These are phyloP conservation scores for Paradendryphiella salina DNA, from an alignment of 2,329 filamentous ascomycete genomes.

Conservation along the genomic window DNA sequence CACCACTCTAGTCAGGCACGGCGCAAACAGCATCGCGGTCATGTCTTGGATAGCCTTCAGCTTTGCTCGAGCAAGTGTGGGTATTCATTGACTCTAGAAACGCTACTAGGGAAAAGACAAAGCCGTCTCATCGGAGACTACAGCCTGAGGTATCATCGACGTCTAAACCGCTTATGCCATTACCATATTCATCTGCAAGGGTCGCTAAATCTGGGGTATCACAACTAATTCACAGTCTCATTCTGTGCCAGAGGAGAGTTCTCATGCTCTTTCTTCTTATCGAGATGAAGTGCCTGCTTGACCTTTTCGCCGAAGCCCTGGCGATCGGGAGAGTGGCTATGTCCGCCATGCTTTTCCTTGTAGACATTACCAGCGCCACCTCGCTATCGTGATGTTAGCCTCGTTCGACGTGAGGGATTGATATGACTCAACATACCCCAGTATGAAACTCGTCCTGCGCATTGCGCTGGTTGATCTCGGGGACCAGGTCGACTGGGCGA, in stretches of 20 bases:
- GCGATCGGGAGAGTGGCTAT: conserved; percentile 44
- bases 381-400: conserved; percentile 37
- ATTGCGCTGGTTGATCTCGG: conserved; percentile 49
- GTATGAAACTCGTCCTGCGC: conserved; percentile 53
- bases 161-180: conserved; percentile 14
- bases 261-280: conserved; percentile 44
- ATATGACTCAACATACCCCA: conserved; percentile 41
- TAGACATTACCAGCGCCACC: conserved; percentile 54
- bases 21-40: background rate
- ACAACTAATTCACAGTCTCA: conserved; percentile 25
- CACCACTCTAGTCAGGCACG: conserved; percentile 19
- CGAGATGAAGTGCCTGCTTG: conserved; percentile 47
- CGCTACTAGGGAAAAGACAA: conserved; percentile 1
- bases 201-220: conserved; percentile 26
- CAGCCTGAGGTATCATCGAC: conserved; percentile 18
- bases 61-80: conserved; percentile 8
- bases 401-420: background rate
- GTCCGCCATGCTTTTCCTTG: conserved; percentile 54
- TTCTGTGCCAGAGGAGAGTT: conserved; percentile 33
- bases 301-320: conserved; percentile 51
- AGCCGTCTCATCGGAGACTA: conserved; percentile 10
- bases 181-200: conserved; percentile 10
- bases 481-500: conserved; percentile 49
- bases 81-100: background rate
- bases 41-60: background rate